A percentile compares a stretch with the other conserved stretches of the same genome.
phyloP scores from a whole-genome alignment of 164 flowering plant genomes.

The Vitis cinerea region DNA sequence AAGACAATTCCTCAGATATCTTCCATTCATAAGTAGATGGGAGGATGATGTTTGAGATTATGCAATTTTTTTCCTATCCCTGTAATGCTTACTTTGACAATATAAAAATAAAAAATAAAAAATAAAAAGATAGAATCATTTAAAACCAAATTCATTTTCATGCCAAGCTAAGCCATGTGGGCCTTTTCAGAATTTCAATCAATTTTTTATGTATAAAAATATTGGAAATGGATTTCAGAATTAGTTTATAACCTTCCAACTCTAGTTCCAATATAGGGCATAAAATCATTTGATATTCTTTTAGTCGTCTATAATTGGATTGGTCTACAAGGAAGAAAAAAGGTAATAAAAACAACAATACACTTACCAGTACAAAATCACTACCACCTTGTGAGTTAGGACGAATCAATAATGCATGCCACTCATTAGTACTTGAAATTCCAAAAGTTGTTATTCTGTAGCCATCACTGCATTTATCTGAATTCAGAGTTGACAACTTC shows the following conservation, averaged over 20 bases:
- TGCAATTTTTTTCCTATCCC: no score
- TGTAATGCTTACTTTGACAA: no score
- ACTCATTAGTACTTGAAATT: constrained; percentile 34
- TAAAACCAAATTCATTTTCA: no score
- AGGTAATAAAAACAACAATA: neutral
- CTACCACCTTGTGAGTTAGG: constrained; percentile 42
- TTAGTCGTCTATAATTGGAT: neutral
- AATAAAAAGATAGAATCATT: no score
- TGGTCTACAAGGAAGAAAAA: neutral
- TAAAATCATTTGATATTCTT: neutral
- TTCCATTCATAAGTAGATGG: no score
- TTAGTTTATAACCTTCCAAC: neutral
- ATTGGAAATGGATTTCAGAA: no score
- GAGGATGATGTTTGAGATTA: no score
- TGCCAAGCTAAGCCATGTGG: no score
- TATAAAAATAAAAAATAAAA: no score
- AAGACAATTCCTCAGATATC: no score
- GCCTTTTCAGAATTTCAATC: no score
- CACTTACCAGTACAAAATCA: constrained; percentile 41
- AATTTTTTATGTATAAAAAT: no score
- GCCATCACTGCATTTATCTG: neutral
- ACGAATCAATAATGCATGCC: constrained; percentile 46
- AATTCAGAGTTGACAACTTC: neutral
- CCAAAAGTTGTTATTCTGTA: constrained; percentile 41
- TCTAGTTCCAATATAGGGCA: neutral